phyloP scores from a whole-genome alignment of 108 stramenopile species.

The Cyclotella sp. region DNA sequence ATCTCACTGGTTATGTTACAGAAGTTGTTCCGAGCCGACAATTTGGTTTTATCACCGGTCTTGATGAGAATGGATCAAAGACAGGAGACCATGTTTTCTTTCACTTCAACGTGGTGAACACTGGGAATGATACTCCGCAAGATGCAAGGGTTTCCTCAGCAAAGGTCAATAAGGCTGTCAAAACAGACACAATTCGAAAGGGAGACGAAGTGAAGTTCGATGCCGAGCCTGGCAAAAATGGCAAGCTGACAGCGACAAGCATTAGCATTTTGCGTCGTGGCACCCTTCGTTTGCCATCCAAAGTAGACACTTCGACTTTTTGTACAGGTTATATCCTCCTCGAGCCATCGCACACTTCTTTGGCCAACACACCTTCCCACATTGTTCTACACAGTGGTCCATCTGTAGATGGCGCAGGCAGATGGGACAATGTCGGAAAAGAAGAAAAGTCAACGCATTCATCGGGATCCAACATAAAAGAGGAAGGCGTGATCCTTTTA shows the following conservation, averaged over 20 bases:
- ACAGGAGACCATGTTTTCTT: slow-evolving; percentile 73
- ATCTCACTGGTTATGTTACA: slow-evolving; percentile 68
- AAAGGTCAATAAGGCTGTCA: slow-evolving; percentile 20
- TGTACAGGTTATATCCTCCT: slow-evolving; percentile 74
- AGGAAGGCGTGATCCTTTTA: slow-evolving; percentile 70
- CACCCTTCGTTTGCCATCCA: slow-evolving; percentile 57
- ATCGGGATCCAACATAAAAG: slow-evolving; percentile 42
- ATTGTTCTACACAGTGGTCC: slow-evolving; percentile 28
- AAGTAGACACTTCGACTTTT: slow-evolving; percentile 49
- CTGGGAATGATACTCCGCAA: slow-evolving; percentile 14
- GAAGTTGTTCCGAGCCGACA: slow-evolving; percentile 68
- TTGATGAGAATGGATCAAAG: slow-evolving; percentile 68
- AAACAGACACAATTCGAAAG: slow-evolving; percentile 37
- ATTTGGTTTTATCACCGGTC: slow-evolving; percentile 80
- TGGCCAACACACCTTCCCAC: slow-evolving; percentile 56
- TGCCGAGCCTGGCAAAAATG: slow-evolving; percentile 61
- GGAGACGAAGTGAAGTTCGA: slow-evolving; percentile 83
- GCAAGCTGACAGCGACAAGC: slow-evolving; percentile 68
- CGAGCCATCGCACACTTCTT: slow-evolving; percentile 75
- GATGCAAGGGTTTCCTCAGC: slow-evolving; percentile 33
- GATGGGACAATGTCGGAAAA: slow-evolving; percentile 61
- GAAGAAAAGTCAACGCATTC: slow-evolving; percentile 30
- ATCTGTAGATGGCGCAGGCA: slow-evolving; percentile 32
- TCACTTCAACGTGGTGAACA: slow-evolving; percentile 43
- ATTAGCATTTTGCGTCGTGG: slow-evolving; percentile 66